A percentile compares a stretch with the other conserved stretches of the same genome.
Conservation (phyloP, 768 basidiomycete genomes). For the Udeniomyces megalosporus region DNA sequence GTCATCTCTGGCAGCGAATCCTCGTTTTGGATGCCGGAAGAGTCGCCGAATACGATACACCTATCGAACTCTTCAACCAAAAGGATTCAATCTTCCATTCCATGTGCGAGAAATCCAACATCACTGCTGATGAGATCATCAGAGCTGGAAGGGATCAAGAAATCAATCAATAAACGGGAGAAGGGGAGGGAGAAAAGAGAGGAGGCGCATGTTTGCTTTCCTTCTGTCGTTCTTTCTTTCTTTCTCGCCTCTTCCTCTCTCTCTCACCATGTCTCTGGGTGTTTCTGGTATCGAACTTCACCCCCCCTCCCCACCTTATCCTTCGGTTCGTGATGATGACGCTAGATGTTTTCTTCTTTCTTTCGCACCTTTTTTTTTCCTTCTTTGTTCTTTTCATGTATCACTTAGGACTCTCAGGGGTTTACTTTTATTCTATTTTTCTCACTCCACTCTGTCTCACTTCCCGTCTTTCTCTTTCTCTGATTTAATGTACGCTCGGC, state of each 20-base stretch:
- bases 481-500: too few relatives aligned
- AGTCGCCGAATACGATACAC: constrained; percentile 57
- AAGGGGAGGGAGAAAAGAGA: too few relatives aligned
- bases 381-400: neutral
- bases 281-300: neutral
- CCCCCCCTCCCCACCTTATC: neutral
- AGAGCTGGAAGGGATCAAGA: neutral
- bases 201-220: too few relatives aligned
- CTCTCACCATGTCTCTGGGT: neutral
- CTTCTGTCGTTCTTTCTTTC: constrained; percentile 25
- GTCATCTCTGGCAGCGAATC: too few relatives aligned
- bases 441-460: neutral
- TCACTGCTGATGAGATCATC: constrained; percentile 46
- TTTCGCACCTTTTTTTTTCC: neutral
- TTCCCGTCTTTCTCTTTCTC: neutral
- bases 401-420: neutral
- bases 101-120: constrained; percentile 74
- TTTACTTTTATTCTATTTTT: neutral
- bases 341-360: constrained; percentile 23
- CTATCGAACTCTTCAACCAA: constrained; percentile 47
- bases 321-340: constrained; percentile 3
- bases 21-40: constrained; percentile 50
- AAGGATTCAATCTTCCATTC: constrained; percentile 59
- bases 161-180: too few relatives aligned
- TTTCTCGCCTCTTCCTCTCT: neutral